A percentile compares a stretch with the other conserved stretches of the same genome.
phyloP scores from a whole-genome alignment of 495 filamentous ascomycete species.

The Physcia stellaris region DNA sequence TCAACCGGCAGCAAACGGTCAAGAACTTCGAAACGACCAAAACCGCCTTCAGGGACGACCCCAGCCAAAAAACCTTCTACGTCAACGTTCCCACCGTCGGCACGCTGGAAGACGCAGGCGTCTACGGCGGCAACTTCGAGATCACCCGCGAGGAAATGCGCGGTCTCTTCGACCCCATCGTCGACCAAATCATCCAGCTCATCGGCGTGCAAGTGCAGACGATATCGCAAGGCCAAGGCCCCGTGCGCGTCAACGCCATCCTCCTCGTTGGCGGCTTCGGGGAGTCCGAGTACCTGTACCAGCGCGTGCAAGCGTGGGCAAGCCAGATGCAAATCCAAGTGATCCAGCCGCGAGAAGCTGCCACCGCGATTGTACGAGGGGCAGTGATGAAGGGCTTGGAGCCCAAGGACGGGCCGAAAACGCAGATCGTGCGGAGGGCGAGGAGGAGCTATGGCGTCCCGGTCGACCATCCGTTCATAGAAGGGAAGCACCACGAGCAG shows the following conservation, averaged over 20 bases:
- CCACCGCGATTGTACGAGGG: background rate
- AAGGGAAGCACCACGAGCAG: conserved; percentile 1
- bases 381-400: conserved; percentile 4
- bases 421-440: conserved; percentile 1
- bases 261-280: conserved; percentile 60
- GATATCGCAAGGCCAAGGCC: conserved; percentile 25
- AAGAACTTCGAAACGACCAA: conserved; percentile 7
- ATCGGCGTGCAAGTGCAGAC: conserved; percentile 41
- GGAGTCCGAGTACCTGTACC: conserved; percentile 47
- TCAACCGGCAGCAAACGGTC: conserved; percentile 4
- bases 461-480: background rate
- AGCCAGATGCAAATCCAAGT: background rate
- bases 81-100: background rate
- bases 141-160: conserved; percentile 26
- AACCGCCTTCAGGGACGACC: conserved; percentile 4
- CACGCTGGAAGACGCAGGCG: background rate
- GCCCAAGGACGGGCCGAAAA: background rate
- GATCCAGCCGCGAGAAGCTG: conserved; percentile 1
- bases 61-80: background rate
- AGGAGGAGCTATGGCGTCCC: conserved; percentile 1
- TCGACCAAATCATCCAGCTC: conserved; percentile 42
- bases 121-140: conserved; percentile 3
- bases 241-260: conserved; percentile 38
- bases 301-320: conserved; percentile 27
- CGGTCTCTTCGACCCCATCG: conserved; percentile 41